These are phyloP conservation scores for Chaetomium cochliodes DNA, from an alignment of 495 filamentous ascomycete genomes.

Conservation along the genomic window DNA sequence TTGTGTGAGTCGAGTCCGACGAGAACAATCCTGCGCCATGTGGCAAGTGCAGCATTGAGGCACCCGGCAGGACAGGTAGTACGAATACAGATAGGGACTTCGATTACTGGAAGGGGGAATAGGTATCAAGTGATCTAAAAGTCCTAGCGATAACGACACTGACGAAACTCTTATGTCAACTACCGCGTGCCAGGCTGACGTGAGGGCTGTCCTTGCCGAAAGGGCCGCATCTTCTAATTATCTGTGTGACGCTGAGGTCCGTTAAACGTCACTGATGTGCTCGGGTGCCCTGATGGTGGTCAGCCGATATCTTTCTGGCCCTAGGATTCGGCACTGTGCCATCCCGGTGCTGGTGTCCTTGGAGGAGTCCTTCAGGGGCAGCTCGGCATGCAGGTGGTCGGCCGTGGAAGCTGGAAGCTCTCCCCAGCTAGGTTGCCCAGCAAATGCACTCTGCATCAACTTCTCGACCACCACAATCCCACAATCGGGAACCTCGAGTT, in stretches of 20 bases:
- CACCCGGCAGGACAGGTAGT: not conserved
- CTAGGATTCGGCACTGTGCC: slow-evolving; percentile 1
- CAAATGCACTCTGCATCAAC: not conserved
- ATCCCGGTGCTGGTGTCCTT: not conserved
- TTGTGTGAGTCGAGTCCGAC: not conserved
- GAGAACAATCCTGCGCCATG: not conserved
- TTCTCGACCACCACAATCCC: too few species aligned
- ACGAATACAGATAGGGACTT: too few species aligned
- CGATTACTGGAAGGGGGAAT: too few species aligned
- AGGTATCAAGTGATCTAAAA: too few species aligned
- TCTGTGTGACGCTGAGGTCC: not conserved
- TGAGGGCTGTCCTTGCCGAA: not conserved
- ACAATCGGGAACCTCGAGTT: not conserved
- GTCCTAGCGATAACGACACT: too few species aligned
- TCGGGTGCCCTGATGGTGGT: not conserved
- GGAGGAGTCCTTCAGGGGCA: slow-evolving; percentile 1
- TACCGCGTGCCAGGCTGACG: slow-evolving; percentile 9
- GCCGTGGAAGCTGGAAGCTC: too few species aligned
- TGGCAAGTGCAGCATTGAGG: not conserved
- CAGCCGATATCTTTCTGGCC: not conserved
- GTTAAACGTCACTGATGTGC: not conserved
- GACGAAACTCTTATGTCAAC: too few species aligned
- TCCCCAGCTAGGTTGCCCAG: not conserved
- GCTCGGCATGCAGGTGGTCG: not conserved
- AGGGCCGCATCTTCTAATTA: not conserved